Percentiles rank a stretch among this genome's conserved stretches.
These are phyloP conservation scores for Glomus cerebriforme DNA, from an alignment of 192 early-diverging fungal species.

Conservation along the genomic window DNA sequence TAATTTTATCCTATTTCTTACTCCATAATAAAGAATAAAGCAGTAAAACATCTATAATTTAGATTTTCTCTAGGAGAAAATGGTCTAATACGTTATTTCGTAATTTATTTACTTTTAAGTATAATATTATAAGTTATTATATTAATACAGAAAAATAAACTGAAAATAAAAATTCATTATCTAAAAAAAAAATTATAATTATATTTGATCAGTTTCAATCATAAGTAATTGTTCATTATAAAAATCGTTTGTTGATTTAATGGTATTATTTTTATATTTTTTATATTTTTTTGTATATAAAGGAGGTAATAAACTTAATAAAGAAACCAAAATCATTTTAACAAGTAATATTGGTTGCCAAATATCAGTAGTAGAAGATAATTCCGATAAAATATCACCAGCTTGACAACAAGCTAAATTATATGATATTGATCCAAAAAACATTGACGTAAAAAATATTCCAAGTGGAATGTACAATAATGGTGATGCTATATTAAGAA, in stretches of 20 bases:
- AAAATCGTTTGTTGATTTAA: neutral
- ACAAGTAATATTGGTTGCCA: slow-evolving; percentile 35
- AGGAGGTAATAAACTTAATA: slow-evolving; percentile 40
- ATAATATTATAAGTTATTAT: no score
- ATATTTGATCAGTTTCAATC: neutral
- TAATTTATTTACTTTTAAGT: no score
- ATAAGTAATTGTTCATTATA: neutral
- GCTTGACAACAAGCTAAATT: slow-evolving; percentile 57
- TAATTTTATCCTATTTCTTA: no score
- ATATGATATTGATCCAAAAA: slow-evolving; percentile 56
- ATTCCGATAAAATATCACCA: slow-evolving; percentile 51
- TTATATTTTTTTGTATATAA: slow-evolving; percentile 4
- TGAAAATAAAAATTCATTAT: neutral
- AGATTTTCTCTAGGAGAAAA: no score
- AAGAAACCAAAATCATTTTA: slow-evolving; percentile 42
- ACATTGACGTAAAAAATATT: slow-evolving; percentile 56
- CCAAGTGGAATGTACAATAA: slow-evolving; percentile 48
- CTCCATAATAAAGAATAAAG: no score
- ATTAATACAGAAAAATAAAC: no score
- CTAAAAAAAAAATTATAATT: neutral
- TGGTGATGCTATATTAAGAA: slow-evolving; percentile 56
- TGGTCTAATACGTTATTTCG: no score
- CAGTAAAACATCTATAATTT: no score
- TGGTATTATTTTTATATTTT: neutral
- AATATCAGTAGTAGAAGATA: slow-evolving; percentile 42